These are phyloP conservation scores for Termitomyces sp. DNA, from an alignment of 768 basidiomycete genomes.

Conservation along the genomic window DNA sequence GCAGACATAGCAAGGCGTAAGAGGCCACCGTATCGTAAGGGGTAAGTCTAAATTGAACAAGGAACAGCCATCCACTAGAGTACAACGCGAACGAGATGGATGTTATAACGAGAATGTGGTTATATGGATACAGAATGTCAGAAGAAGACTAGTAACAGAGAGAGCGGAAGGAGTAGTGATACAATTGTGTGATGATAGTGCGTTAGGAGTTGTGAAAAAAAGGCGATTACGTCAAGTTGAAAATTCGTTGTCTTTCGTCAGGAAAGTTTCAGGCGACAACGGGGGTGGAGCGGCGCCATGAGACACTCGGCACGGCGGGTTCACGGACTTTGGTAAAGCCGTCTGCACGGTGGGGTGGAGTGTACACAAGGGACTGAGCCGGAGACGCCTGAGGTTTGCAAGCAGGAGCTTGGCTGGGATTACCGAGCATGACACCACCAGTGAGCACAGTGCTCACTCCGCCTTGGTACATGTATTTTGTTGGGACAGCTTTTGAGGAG, in stretches of 20 bases:
- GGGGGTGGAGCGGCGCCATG: background rate
- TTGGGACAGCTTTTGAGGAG: constrained; percentile 16
- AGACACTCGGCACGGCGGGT: background rate
- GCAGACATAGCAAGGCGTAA: too few relatives aligned
- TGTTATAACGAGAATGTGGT: too few relatives aligned
- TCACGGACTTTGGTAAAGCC: background rate
- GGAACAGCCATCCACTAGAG: background rate
- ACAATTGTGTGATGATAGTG: background rate
- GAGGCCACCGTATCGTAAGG: too few relatives aligned
- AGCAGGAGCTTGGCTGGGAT: background rate
- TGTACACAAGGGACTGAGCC: background rate
- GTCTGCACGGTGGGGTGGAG: background rate
- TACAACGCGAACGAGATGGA: background rate
- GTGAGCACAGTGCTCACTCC: constrained; percentile 40
- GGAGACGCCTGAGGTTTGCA: background rate
- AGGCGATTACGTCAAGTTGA: background rate
- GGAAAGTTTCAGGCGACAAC: background rate
- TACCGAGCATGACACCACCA: constrained; percentile 43
- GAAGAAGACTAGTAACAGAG: background rate
- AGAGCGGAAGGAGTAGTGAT: background rate
- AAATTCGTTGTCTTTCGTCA: background rate
- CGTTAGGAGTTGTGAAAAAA: background rate
- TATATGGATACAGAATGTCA: background rate
- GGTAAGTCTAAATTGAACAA: background rate
- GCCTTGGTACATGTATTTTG: constrained; percentile 38